phyloP scores from a whole-genome alignment of 805 yeast genomes.

The Saturnispora silvae region DNA sequence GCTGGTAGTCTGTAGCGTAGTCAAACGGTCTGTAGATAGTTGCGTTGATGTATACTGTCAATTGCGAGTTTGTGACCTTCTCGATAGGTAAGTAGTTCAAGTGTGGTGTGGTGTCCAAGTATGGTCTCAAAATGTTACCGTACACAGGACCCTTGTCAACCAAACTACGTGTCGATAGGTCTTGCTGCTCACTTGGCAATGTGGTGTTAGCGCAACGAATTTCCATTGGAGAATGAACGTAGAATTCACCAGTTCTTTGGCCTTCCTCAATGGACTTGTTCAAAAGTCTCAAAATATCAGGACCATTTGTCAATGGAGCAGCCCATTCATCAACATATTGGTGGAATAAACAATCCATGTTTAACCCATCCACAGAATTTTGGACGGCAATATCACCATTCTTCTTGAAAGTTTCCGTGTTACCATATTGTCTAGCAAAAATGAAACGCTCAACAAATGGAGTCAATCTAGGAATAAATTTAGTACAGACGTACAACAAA shows the following conservation, averaged over 20 bases:
- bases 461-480: conserved; percentile 62
- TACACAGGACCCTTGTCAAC: conserved; percentile 67
- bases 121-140: conserved; percentile 78
- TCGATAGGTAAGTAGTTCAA: conserved; percentile 46
- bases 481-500: conserved; percentile 69
- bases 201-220: conserved; percentile 88
- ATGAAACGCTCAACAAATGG: conserved; percentile 80
- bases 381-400: conserved; percentile 56
- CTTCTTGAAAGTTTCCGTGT: conserved; percentile 49
- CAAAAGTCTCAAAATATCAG: conserved; percentile 54
- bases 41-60: conserved; percentile 82
- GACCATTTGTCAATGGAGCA: conserved; percentile 75
- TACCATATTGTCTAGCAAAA: conserved; percentile 75
- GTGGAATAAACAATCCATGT: conserved; percentile 90
- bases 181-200: conserved; percentile 30
- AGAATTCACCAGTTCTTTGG: conserved; percentile 49
- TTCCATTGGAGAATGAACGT: conserved; percentile 92
- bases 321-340: conserved; percentile 98
- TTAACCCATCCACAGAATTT: conserved; percentile 74
- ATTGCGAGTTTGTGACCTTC: conserved; percentile 55
- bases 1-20: conserved; percentile 56
- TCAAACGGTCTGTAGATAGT: conserved; percentile 94
- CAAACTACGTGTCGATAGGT: conserved; percentile 39
- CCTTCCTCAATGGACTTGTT: conserved; percentile 54
- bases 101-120: conserved; percentile 68